phyloP scores from a whole-genome alignment of 352 stramenopile species.

The Phytophthora pluvialis region DNA sequence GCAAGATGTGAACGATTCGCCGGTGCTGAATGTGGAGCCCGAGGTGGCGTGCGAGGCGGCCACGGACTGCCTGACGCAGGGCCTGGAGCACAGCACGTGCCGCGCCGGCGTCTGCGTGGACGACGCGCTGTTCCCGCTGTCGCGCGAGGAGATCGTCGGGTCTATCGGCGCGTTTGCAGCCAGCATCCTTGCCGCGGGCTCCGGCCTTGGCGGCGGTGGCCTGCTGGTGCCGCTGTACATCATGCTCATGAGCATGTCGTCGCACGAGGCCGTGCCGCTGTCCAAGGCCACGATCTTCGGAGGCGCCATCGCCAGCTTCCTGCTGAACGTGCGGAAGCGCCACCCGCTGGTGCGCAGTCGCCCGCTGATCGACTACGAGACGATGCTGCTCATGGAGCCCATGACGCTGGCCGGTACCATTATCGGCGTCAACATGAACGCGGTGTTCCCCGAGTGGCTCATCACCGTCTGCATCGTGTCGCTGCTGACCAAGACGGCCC shows the following conservation, averaged over 20 bases:
- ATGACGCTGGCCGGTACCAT: slow-evolving; percentile 90
- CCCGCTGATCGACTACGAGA: slow-evolving; percentile 86
- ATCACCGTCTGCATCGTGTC: slow-evolving; percentile 82
- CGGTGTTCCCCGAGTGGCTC: slow-evolving; percentile 83
- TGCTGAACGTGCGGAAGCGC: slow-evolving; percentile 69
- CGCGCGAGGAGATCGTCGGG: slow-evolving; percentile 55
- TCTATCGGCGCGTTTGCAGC: slow-evolving; percentile 73
- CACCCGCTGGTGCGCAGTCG: slow-evolving; percentile 69
- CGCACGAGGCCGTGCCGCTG: slow-evolving; percentile 82
- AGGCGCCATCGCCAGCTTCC: slow-evolving; percentile 75
- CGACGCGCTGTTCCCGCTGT: slow-evolving; percentile 67
- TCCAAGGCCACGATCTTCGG: slow-evolving; percentile 89
- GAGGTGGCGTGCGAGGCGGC: slow-evolving; percentile 47
- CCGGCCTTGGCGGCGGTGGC: slow-evolving; percentile 75
- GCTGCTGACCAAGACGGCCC: slow-evolving; percentile 72
- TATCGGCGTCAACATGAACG: slow-evolving; percentile 88
- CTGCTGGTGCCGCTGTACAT: slow-evolving; percentile 85
- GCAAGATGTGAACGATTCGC: slow-evolving; percentile 42
- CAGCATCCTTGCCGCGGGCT: slow-evolving; percentile 66
- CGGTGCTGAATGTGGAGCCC: slow-evolving; percentile 35
- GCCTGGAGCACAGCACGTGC: slow-evolving; percentile 49
- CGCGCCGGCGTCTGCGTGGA: slow-evolving; percentile 56
- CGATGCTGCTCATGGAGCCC: slow-evolving; percentile 84
- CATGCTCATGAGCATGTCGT: slow-evolving; percentile 72
- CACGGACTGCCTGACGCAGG: slow-evolving; percentile 55